A percentile compares a stretch with the other conserved stretches of the same genome.
Evolutionary conservation across 78 protist genomes (phyloP).

Genomic region (Thecamonas trahens): DNA sequence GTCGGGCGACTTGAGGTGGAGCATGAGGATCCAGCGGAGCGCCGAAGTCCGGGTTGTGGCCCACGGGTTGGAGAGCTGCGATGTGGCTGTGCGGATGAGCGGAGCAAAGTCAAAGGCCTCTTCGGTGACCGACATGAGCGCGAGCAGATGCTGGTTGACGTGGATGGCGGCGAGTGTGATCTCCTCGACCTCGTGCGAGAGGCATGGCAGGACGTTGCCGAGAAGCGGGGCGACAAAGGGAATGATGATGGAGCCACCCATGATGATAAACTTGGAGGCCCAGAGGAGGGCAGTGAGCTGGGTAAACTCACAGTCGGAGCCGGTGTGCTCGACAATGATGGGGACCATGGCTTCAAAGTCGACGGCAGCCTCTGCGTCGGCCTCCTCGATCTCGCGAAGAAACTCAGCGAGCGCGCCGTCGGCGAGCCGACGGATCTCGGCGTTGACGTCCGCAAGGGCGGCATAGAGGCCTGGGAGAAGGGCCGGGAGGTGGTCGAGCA

Average conservation of each 20-base stretch:
- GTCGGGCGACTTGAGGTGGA: conserved; percentile 29
- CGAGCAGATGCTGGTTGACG: background rate
- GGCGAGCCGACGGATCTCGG: conserved; percentile 48
- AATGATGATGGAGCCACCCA: conserved; percentile 31
- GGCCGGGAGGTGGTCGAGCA: conserved; percentile 70
- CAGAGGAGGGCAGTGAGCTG: conserved; percentile 65
- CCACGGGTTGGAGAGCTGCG: conserved; percentile 18
- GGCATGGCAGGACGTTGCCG: conserved; percentile 50
- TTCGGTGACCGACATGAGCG: background rate
- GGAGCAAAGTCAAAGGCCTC: background rate
- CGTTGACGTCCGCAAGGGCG: conserved; percentile 65
- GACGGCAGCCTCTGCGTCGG: conserved; percentile 37
- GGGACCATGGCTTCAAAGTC: conserved; percentile 49
- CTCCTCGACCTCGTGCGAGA: background rate
- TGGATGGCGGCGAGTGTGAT: background rate
- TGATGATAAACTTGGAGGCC: conserved; percentile 63
- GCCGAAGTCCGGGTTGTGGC: conserved; percentile 44
- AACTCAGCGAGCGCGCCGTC: conserved; percentile 62
- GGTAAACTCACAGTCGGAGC: conserved; percentile 22
- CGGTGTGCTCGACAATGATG: conserved; percentile 20
- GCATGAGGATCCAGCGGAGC: conserved; percentile 54
- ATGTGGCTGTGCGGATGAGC: conserved; percentile 17
- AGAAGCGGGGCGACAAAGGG: conserved; percentile 43
- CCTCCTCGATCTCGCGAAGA: conserved; percentile 55
- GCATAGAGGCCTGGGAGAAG: conserved; percentile 79